Evolutionary conservation across 2,329 filamentous ascomycete species (phyloP).

Genomic region (Apiospora hydei): DNA sequence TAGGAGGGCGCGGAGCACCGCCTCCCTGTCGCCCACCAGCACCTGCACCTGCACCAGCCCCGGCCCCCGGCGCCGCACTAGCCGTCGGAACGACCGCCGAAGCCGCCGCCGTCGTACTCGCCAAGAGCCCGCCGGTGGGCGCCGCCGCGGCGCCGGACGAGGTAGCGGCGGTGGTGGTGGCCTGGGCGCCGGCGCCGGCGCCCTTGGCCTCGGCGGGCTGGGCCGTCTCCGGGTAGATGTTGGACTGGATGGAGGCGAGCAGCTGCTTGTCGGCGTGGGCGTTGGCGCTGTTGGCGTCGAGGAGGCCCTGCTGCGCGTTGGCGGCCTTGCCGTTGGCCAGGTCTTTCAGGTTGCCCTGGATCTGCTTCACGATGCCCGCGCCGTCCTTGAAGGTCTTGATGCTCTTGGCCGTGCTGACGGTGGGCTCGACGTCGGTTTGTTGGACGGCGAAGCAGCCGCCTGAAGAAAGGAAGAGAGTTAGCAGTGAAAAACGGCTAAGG

Average conservation of each 20-base stretch:
- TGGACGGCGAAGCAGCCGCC: constrained; percentile 62
- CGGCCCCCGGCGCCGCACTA: background rate
- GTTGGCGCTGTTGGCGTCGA: constrained; percentile 57
- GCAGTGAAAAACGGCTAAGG: constrained; percentile 53
- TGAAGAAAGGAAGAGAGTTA: background rate
- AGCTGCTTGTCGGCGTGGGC: constrained; percentile 54
- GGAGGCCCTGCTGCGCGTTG: constrained; percentile 55
- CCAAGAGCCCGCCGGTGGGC: constrained; percentile 20
- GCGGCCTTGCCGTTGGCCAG: constrained; percentile 52
- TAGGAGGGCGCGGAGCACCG: background rate
- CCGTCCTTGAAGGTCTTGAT: constrained; percentile 49
- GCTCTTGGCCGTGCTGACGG: constrained; percentile 51
- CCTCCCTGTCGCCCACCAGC: background rate
- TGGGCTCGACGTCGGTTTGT: constrained; percentile 55
- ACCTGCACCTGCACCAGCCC: background rate
- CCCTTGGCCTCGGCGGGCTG: constrained; percentile 41
- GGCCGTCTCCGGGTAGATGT: constrained; percentile 48
- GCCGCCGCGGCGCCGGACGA: too few species aligned
- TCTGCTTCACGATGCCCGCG: constrained; percentile 31
- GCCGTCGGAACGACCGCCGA: constrained; percentile 29
- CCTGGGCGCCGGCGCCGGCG: constrained; percentile 34
- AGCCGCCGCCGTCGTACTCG: constrained; percentile 28
- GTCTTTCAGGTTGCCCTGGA: constrained; percentile 26
- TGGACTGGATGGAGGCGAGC: constrained; percentile 44
- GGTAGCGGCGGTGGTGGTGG: constrained; percentile 30